phyloP scores from a whole-genome alignment of 2,329 filamentous ascomycete species.

The Hymenoscyphus albidus region DNA sequence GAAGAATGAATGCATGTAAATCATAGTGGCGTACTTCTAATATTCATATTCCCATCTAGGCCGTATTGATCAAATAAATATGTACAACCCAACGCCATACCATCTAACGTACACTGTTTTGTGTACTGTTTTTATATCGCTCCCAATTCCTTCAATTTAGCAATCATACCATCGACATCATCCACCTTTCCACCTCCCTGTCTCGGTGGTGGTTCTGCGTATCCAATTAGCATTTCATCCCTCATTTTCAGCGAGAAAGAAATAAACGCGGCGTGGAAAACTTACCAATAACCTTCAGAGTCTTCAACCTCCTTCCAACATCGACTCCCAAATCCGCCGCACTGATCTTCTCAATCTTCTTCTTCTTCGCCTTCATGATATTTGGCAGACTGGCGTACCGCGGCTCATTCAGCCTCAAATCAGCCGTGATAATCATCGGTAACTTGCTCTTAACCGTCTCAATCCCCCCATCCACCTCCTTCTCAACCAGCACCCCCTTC shows the following conservation, averaged over 20 bases:
- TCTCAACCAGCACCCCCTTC: constrained; percentile 70
- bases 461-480: constrained; percentile 92
- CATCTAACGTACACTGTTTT: constrained; percentile 1
- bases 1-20: background rate
- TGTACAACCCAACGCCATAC: constrained; percentile 4
- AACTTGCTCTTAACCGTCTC: constrained; percentile 84
- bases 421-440: constrained; percentile 92
- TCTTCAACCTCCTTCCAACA: constrained; percentile 73
- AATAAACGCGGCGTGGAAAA: constrained; percentile 22
- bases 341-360: constrained; percentile 90
- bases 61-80: constrained; percentile 5
- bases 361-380: constrained; percentile 99
- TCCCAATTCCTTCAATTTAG: constrained; percentile 93
- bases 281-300: constrained; percentile 79
- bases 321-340: constrained; percentile 78
- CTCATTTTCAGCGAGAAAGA: background rate
- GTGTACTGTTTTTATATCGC: constrained; percentile 43
- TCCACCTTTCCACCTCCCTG: constrained; percentile 96
- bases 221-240: constrained; percentile 16
- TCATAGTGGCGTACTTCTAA: background rate
- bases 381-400: constrained; percentile 93
- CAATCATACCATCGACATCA: constrained; percentile 90
- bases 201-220: constrained; percentile 73
- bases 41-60: background rate
- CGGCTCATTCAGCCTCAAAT: constrained; percentile 90